Conservation (phyloP, 805 yeast species). For the Myxozyma sirexii region DNA sequence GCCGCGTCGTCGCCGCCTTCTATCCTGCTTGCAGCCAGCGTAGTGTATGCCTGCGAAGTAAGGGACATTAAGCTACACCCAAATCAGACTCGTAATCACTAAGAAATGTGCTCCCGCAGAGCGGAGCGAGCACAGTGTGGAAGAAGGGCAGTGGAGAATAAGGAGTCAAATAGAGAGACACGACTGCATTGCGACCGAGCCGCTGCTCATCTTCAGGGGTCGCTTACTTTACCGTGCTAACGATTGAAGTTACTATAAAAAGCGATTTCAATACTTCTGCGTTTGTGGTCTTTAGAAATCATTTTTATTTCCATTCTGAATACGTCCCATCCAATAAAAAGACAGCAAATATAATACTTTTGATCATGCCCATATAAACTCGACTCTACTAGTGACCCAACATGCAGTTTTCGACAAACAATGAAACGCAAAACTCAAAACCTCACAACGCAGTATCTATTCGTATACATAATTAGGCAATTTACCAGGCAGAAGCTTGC, state of each 20-base stretch:
- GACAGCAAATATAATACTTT: background rate
- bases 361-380: slow-evolving; percentile 4
- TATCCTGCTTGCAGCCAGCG: background rate
- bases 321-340: background rate
- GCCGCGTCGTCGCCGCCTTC: background rate
- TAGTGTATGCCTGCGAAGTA: slow-evolving; percentile 6
- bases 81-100: too few relatives aligned
- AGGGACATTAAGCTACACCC: background rate
- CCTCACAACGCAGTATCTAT: too few relatives aligned
- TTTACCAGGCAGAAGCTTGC: slow-evolving; percentile 3
- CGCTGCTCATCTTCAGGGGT: slow-evolving; percentile 10
- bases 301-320: background rate
- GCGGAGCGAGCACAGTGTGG: background rate
- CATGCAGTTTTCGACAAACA: too few relatives aligned
- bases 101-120: background rate
- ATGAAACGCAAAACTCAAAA: too few relatives aligned
- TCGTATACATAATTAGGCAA: background rate
- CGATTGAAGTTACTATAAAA: too few relatives aligned
- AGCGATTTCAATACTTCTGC: too few relatives aligned
- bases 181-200: background rate
- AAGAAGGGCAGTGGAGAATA: background rate
- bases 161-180: background rate
- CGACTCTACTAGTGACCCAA: background rate
- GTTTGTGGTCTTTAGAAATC: too few relatives aligned
- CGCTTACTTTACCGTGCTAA: background rate